Base-by-base conservation (phyloP, 306 rosid species). In the Malus orientalis region DNA sequence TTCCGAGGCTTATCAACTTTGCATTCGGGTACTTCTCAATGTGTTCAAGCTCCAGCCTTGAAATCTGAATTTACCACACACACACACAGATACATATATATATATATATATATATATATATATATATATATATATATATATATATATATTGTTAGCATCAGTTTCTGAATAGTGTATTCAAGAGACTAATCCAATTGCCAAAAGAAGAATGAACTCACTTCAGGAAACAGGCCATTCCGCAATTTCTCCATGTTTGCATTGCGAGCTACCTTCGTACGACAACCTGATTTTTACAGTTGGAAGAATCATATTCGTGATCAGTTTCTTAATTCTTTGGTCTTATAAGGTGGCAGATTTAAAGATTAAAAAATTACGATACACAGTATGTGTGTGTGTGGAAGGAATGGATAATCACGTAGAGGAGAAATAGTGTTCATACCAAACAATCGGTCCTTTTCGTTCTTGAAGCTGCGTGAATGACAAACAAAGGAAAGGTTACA, bases 221-320 rank as follows among this genome's bases (percentile, higher is more conserved):
- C 97, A 14, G 92, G 87, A 80, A 91, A 91, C 76, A 91, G 75
- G 82, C 87, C 92, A 76, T 78, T 80, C 67, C 67, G 92, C 59
- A 91, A 80, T 76, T 87, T 89, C 88, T 89, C 91, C 90, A 91
- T 78, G 86, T 86, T 91, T 54, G 76, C 75, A 74, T 88, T 89
- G 53, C 94, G 86, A 49, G 87, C 82, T 20, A 89, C 91, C 81
- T 86, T 89, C 3, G 91, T 86, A 69, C 89, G 65, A 57, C 82
- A 86, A 25, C 85, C 92, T 89, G 84, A 66, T 76, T 83, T 84
- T 73, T 29, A 77, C 78, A 81, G 18, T 67, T 63, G 73, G 9
- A 1, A 1, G 40, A 36, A 74, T 15, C 71, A 69, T 11, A 76
- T 9, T 71, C 45, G 57, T n/a, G 64, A 20, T 59, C 62, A 7